phyloP scores from a whole-genome alignment of 2,329 filamentous ascomycete genomes.

The Colletotrichum kahawae region DNA sequence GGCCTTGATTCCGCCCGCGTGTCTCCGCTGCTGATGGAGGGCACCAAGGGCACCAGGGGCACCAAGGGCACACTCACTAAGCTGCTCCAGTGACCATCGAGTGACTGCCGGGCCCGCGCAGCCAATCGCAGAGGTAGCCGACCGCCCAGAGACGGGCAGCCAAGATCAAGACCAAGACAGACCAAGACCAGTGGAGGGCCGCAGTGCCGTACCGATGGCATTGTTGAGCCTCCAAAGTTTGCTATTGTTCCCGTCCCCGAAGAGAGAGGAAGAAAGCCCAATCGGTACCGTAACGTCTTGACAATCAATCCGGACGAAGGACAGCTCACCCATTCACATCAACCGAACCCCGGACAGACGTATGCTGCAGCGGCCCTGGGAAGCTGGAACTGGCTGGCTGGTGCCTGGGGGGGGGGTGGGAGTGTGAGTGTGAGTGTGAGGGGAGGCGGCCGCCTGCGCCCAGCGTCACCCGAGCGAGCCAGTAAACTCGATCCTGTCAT shows the following conservation, averaged over 20 bases:
- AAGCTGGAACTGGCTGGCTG: neutral
- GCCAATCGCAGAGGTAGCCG: neutral
- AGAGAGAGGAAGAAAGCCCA: neutral
- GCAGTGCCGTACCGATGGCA: neutral
- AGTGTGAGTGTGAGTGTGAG: neutral
- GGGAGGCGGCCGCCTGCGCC: neutral
- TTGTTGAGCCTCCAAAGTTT: neutral
- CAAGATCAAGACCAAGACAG: neutral
- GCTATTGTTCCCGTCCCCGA: neutral
- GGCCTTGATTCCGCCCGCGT: neutral
- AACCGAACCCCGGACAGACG: neutral
- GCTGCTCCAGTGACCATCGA: neutral
- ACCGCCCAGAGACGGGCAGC: neutral
- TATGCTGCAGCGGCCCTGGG: neutral
- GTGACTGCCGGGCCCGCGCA: neutral
- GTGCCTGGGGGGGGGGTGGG: neutral
- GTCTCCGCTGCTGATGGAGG: neutral
- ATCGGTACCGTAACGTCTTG: neutral
- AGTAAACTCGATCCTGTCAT: neutral
- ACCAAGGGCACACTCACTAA: neutral
- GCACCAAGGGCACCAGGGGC: neutral
- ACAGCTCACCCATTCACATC: neutral
- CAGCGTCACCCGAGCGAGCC: neutral
- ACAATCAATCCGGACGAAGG: neutral
- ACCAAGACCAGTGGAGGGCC: neutral